Percentiles rank a stretch among this genome's conserved stretches.
Conservation (phyloP, 768 basidiomycete genomes). For the Podaxis sp. region DNA sequence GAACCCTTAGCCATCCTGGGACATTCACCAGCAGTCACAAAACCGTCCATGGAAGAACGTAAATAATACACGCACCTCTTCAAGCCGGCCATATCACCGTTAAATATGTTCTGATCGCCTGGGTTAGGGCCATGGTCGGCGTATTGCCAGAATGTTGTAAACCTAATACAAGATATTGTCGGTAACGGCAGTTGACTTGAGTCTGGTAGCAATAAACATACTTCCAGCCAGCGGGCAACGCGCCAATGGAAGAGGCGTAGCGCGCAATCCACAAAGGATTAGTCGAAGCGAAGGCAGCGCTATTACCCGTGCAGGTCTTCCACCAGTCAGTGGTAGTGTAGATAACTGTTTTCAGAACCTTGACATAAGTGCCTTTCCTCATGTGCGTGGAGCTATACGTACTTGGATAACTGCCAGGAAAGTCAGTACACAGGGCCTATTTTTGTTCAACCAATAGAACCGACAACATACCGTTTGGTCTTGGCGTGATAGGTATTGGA, state of each 20-base stretch:
- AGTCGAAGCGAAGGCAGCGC: constrained; percentile 41
- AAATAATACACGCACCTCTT: background rate
- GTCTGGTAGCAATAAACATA: background rate
- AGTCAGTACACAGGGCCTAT: background rate
- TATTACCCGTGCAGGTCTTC: constrained; percentile 64
- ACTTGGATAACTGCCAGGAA: background rate
- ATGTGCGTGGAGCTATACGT: background rate
- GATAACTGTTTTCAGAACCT: constrained; percentile 7
- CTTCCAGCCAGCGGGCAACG: constrained; percentile 60
- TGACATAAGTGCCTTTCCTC: background rate
- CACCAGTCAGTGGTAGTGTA: constrained; percentile 72
- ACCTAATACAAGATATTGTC: constrained; percentile 26
- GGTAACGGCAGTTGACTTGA: background rate
- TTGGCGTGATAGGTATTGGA: constrained; percentile 53
- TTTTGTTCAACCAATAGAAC: background rate
- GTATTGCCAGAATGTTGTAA: constrained; percentile 62
- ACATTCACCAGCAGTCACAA: background rate
- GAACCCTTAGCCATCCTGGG: background rate
- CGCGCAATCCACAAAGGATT: constrained; percentile 66
- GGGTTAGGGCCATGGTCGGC: constrained; percentile 54
- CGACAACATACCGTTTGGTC: constrained; percentile 42
- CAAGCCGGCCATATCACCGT: constrained; percentile 32
- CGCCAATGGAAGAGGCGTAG: constrained; percentile 47
- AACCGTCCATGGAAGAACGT: background rate
- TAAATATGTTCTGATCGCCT: constrained; percentile 59